Base-by-base conservation (phyloP, 2,329 filamentous ascomycete genomes). In the Colletotrichum lupini region DNA sequence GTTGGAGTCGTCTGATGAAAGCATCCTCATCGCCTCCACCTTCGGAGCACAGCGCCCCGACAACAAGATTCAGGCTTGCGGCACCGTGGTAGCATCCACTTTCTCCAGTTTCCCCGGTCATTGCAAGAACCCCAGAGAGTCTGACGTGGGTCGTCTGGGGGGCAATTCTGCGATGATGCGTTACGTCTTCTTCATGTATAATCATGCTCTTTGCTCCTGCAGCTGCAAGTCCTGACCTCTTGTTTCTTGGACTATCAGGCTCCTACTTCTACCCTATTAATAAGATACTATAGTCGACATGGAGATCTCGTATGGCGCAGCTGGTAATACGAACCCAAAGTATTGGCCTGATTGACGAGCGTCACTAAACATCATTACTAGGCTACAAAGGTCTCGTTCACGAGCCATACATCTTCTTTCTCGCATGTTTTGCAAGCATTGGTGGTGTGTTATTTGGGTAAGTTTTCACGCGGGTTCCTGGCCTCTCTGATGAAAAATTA, bases 381-480 rank as follows among this genome's bases (percentile, higher is more conserved):
- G 58, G 58, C 22, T 68, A 68, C 24, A 68, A 63, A 26, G 58
- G 66, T 32, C 66, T 68, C 14, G 22, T 46, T 0, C 46, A 35
- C 11, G 57, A 68, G 49, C 58, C 66, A 19, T 63, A 63, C 26
- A 68, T 68, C 22, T 63, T 63, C 32, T 68, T 68, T 22, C 24
- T 68, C 7, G 66, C 66, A 8, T 68, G 58, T 11, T 68, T 68
- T 19, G 58, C 66, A 24, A 68, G 66, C 12, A 68, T 68, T 12
- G 49, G 58, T 1, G 58, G 58, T 19, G 30, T 68, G 7, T 26
- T 68, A 5, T 63, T 68, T 49, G 58, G 58, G 66, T 68, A 63
- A 2, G 30, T 8, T 35, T 8, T 4, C 3, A 11, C 2, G 11
- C 22, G 4, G 6, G 1, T 7, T 22, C 2, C 8, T 14, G 16